phyloP scores from a whole-genome alignment of 192 early-diverging fungal species.

The Gamsiella multidivaricata region DNA sequence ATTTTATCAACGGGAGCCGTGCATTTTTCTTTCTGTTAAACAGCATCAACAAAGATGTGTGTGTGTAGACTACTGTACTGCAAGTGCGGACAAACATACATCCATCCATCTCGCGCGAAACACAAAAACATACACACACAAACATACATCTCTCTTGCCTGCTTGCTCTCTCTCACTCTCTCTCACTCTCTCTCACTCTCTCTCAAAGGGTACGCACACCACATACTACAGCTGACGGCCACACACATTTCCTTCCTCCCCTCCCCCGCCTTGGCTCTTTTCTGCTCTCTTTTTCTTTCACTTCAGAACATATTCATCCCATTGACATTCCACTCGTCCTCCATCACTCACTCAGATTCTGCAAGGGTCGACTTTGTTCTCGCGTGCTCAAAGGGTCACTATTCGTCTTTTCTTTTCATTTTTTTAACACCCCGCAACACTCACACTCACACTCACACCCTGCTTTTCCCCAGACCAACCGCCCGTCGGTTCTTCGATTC shows the following conservation, averaged over 20 bases:
- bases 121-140: background rate
- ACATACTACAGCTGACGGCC: no score
- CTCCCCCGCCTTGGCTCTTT: background rate
- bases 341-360: background rate
- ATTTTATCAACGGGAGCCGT: no score
- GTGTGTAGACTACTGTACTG: no score
- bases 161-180: background rate
- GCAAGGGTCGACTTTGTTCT: background rate
- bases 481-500: no score
- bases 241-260: no score
- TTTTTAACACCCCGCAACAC: background rate
- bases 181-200: conserved; percentile 2
- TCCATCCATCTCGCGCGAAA: no score
- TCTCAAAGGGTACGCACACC: background rate
- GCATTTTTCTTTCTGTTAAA: no score
- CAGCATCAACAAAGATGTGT: no score
- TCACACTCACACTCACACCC: no score
- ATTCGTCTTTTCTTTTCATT: no score
- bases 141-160: background rate
- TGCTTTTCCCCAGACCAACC: background rate
- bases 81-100: no score
- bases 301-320: background rate
- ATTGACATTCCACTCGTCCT: background rate
- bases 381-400: conserved; percentile 1
- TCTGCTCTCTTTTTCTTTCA: background rate